Percentiles rank a stretch among this genome's conserved stretches.
Conservation (phyloP, 768 basidiomycete species). For the Clavaria fumosa region DNA sequence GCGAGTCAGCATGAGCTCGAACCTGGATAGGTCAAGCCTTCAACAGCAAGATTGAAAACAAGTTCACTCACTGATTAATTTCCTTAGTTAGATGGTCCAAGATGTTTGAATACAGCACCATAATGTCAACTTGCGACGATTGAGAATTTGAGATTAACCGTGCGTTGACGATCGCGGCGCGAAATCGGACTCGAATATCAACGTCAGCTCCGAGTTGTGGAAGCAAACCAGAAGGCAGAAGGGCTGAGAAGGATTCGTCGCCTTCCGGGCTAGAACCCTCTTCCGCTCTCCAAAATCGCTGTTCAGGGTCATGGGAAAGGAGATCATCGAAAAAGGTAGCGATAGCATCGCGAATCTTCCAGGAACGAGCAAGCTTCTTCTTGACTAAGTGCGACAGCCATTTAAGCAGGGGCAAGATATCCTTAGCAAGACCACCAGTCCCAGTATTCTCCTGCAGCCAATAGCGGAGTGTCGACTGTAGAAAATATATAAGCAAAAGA, state of each 20-base stretch:
- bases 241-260: constrained; percentile 17
- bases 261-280: constrained; percentile 13
- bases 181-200: constrained; percentile 78
- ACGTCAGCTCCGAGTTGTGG: constrained; percentile 43
- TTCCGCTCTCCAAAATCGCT: constrained; percentile 43
- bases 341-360: constrained; percentile 53
- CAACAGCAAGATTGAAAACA: background rate
- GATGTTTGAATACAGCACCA: constrained; percentile 32
- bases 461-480: constrained; percentile 45
- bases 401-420: constrained; percentile 32
- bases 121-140: constrained; percentile 16
- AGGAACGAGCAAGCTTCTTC: constrained; percentile 34
- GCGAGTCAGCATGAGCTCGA: constrained; percentile 63
- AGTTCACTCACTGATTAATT: constrained; percentile 32
- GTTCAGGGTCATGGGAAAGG: constrained; percentile 38
- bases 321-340: constrained; percentile 53
- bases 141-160: constrained; percentile 39
- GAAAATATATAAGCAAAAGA: constrained; percentile 38
- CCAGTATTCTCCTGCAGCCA: constrained; percentile 31
- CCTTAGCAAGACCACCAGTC: constrained; percentile 24
- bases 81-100: constrained; percentile 28
- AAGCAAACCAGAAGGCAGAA: constrained; percentile 30
- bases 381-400: constrained; percentile 35
- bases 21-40: constrained; percentile 26
- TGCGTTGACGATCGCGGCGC: constrained; percentile 45